Conservation (phyloP, 2,329 filamentous ascomycete species). For the Pseudogymnoascus sp. region DNA sequence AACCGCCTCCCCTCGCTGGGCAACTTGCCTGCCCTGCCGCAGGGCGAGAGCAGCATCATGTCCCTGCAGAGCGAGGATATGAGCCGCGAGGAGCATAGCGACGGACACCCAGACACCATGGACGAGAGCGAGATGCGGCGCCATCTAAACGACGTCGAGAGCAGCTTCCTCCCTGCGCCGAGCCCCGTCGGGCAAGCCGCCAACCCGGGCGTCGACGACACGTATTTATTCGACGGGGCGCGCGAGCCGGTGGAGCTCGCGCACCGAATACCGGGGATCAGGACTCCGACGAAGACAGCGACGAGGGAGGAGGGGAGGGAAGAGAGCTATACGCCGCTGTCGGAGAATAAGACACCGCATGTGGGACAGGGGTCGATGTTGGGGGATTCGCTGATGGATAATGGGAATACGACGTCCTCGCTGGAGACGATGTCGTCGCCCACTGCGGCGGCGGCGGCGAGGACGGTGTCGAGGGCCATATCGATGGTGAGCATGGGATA, state of each 20-base stretch:
- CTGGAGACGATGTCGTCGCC: constrained; percentile 51
- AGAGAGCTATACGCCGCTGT: neutral
- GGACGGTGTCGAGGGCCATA: constrained; percentile 45
- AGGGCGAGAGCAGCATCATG: constrained; percentile 24
- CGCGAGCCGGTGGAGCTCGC: constrained; percentile 18
- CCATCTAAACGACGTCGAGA: constrained; percentile 57
- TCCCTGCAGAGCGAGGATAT: constrained; percentile 23
- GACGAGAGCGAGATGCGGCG: constrained; percentile 29
- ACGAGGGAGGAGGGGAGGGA: neutral
- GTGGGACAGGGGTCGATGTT: neutral
- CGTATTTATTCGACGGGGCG: constrained; percentile 50
- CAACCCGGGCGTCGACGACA: constrained; percentile 46
- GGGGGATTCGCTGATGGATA: constrained; percentile 16
- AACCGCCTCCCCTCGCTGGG: neutral
- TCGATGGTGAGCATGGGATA: constrained; percentile 36
- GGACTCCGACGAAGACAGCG: neutral
- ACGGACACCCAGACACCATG: constrained; percentile 21
- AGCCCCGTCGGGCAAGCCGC: constrained; percentile 47
- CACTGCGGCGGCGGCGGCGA: constrained; percentile 46
- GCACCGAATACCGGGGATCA: constrained; percentile 1
- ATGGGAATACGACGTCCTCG: constrained; percentile 39
- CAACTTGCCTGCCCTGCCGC: constrained; percentile 12
- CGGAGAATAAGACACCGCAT: neutral
- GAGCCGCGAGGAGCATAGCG: constrained; percentile 17
- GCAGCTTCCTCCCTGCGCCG: constrained; percentile 53